Evolutionary conservation across 179 eudicot genomes (phyloP).

Genomic region (Amaranthus tricolor): DNA sequence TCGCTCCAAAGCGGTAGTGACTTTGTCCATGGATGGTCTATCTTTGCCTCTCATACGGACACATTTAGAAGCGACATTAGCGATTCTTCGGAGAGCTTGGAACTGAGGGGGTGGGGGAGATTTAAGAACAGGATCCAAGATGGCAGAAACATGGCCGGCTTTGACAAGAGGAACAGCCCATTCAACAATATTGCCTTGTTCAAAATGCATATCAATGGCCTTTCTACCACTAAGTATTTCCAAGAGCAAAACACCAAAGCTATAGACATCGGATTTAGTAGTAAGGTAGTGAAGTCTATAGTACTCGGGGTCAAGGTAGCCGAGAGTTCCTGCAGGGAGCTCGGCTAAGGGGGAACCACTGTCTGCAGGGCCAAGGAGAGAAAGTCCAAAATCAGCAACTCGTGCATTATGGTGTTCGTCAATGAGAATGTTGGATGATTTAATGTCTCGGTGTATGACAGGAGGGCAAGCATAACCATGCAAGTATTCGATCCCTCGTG

Average conservation of each 20-base stretch:
- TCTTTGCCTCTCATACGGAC: conserved; percentile 95
- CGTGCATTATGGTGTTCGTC: conserved; percentile 96
- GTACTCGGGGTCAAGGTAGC: conserved; percentile 93
- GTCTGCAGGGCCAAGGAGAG: conserved; percentile 78
- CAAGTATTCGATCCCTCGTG: conserved; percentile 87
- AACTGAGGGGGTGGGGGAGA: too few relatives aligned
- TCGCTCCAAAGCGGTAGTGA: conserved; percentile 77
- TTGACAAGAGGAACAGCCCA: conserved; percentile 90
- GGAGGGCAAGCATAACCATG: conserved; percentile 98
- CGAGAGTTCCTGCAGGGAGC: conserved; percentile 92
- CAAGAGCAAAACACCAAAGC: conserved; percentile 84
- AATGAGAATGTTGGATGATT: conserved; percentile 87
- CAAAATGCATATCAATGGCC: conserved; percentile 89
- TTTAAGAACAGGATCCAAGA: conserved; percentile 60
- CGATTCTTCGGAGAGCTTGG: conserved; percentile 74
- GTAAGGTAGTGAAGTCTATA: conserved; percentile 91
- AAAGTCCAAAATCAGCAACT: conserved; percentile 87
- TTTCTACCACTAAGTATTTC: conserved; percentile 88
- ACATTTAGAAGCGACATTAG: conserved; percentile 74
- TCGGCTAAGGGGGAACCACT: conserved; percentile 94
- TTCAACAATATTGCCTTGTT: conserved; percentile 87
- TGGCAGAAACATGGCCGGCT: conserved; percentile 48
- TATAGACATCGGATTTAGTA: conserved; percentile 87
- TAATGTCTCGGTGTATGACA: conserved; percentile 87
- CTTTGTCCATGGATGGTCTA: conserved; percentile 93